Evolutionary conservation across 2,329 filamentous ascomycete species (phyloP), one percentile per base, ranked within the genome.

Genomic region (Microdochium paspali): DNA sequence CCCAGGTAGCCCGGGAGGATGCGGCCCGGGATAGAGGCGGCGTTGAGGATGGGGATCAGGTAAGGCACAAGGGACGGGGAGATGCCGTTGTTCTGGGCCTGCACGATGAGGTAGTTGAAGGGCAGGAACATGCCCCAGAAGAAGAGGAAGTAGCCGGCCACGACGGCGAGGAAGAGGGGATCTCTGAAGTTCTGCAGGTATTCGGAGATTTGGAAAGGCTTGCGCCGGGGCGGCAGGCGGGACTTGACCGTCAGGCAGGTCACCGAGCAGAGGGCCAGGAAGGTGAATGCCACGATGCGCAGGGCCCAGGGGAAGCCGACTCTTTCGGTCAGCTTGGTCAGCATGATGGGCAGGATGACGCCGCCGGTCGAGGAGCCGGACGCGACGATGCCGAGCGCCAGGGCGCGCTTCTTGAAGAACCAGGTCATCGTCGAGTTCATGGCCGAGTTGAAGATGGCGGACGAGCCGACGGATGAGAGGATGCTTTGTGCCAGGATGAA

Each of bases 21-120:
- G 46, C 75, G 74, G 18, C 75, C 75, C 24, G 71, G 55, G 51
- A 77, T 72, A 54, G 72, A 73, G 45, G 71, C 66, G 35, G 72
- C 72, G 54, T 76, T 77, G 59, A 85, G 78, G 52, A 85, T 81
- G 5, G 74, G 66, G 3, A 77, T 53, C 20, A 77, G 58, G 54
- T 77, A 77, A 1, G 67, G 66, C 6, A 71, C 58, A 46, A 77
- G 56, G 2, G 52, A 55, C 15, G 63, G 46, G 13, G 63, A 61
- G 57, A 76, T 68, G 42, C 72, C 72, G 3, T 68, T 63, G 3
- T 64, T 55, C 53, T 66, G 50, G 4, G 74, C 73, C 58, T 76
- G 72, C 20, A 76, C 60, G 25, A 73, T 59, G 50, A 76, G 66
- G 56, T 75, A 77, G 57, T 71, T 76, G 60, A 77, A 76, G 2